These are phyloP conservation scores for Cudoniella acicularis DNA, from an alignment of 495 filamentous ascomycete genomes.

Conservation along the genomic window DNA sequence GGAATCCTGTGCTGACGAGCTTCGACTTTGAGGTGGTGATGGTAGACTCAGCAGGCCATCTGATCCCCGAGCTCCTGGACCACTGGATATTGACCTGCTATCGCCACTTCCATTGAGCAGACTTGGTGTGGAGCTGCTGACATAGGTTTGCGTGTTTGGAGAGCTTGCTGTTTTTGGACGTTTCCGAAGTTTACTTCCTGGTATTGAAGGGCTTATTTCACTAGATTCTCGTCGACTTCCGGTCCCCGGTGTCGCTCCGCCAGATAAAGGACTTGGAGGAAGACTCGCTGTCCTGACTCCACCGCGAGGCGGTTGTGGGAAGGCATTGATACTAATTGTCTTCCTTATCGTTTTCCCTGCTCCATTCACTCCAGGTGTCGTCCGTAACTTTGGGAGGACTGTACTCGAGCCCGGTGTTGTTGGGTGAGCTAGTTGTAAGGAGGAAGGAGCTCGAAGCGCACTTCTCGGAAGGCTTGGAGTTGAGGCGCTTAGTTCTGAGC, in stretches of 20 bases:
- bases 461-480: slow-evolving; percentile 47
- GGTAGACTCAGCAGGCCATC: slow-evolving; percentile 67
- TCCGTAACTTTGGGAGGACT: slow-evolving; percentile 47
- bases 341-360: slow-evolving; percentile 68
- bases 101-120: slow-evolving; percentile 77
- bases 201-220: slow-evolving; percentile 17
- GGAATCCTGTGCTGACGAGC: slow-evolving; percentile 84
- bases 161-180: slow-evolving; percentile 34
- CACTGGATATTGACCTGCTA: slow-evolving; percentile 61
- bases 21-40: slow-evolving; percentile 82
- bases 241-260: slow-evolving; percentile 25
- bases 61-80: slow-evolving; percentile 55
- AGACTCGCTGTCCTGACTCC: slow-evolving; percentile 50
- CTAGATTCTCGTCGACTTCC: slow-evolving; percentile 19
- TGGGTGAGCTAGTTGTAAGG: slow-evolving; percentile 37
- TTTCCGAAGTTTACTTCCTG: slow-evolving; percentile 38
- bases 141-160: slow-evolving; percentile 40
- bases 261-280: slow-evolving; percentile 57
- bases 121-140: slow-evolving; percentile 59
- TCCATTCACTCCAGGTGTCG: slow-evolving; percentile 46
- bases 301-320: slow-evolving; percentile 80
- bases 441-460: slow-evolving; percentile 60
- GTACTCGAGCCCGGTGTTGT: slow-evolving; percentile 29
- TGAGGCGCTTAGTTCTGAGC: slow-evolving; percentile 41
- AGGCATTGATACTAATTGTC: slow-evolving; percentile 85